Base-by-base conservation (phyloP, 306 rosid genomes). In the Vachellia collinsii region DNA sequence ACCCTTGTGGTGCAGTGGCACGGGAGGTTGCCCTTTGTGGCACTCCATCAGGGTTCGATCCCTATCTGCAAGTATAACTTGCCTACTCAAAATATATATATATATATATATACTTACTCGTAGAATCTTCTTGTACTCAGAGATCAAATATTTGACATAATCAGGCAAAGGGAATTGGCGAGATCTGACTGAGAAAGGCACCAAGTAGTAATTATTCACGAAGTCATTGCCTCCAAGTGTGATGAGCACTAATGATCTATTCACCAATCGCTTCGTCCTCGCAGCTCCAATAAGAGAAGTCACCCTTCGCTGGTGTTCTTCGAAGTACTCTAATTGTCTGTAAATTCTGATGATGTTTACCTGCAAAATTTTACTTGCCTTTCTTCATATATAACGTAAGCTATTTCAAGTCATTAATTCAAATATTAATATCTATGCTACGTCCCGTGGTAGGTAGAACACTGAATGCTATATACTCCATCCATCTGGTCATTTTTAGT, bases 161-260 rank as follows among this genome's bases (percentile, higher is more conserved):
- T 63, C 69, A 0, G 43, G 43, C 11, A 63, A 19, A 34, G 43
- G 10, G 19, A 64, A 64, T 8, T 64, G 70, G 44, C 70, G 70
- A 36, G 44, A 64, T 64, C 70, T 64, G 17, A 19, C 70, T 2
- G 43, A 34, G 11, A 34, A 64, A 34, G 70, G 61, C 61, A 53
- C 61, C 61, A 53, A 53, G 25, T 53, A 53, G 4, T 53, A 53
- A 8, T 53, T 53, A 53, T 53, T 53, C 61, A 53, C 61, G 7
- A 53, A 53, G 61, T 53, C 61, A 53, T 53, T 53, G 61, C 61
- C 61, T 53, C 61, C 61, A 17, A 53, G 61, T 5, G 61, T 53
- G 22, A 53, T 53, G 1, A 53, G 61, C 11, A 53, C 61, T 3
- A 53, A 14, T 53, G 61, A 23, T 53, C 9, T 19, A 17, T 53